Base-by-base conservation (phyloP, 345 rosid genomes). In the Turritis glabra region DNA sequence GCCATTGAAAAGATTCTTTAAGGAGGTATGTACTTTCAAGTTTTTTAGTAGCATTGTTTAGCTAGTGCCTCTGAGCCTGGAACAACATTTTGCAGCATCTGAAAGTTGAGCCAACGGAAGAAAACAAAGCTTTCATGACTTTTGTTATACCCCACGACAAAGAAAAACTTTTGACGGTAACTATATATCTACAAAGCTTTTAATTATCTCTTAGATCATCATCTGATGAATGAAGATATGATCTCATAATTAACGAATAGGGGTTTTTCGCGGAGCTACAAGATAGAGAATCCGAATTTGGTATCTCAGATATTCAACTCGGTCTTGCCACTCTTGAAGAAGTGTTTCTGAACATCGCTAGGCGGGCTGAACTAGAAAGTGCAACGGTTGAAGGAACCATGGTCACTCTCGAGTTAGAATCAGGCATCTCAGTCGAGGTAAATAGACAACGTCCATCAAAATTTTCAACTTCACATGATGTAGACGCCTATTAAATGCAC, bases 301-400 rank as follows among this genome's bases (percentile, higher is more conserved):
- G 90, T 17, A 85, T 94, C 71, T 76, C 90, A 5, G 97, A 94
- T 71, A 83, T 94, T 58, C 98, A 94, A 64, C 89, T 91, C 3
- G 90, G 97, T 30, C 91, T 94, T 40, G 67, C 99, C 18, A 91
- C 97, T 8, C 95, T 94, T 5, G 99, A 91, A 82, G 97, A 94
- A 79, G 97, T 94, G 72, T 94, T 91, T 87, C 77, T 94, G 25
- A 91, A 87, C 63, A 94, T 94, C 1, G 96, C 97, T 25, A 86
- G 80, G 81, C 85, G 82, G 62, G 99, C 99, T 11, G 99, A 92
- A 74, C 85, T 95, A 33, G 97, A 95, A 85, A 87, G 67, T 27
- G 99, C 99, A 59, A 84, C 93, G 0, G 84, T 86, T 3, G 96
- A 94, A 63, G 89, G 86, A 64, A 82, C 85, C 68, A 47, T 86